Percentiles rank a stretch among this genome's conserved stretches.
Evolutionary conservation across 768 basidiomycete genomes (phyloP).

Genomic region (Rhodosporidiobolus odoratus): DNA sequence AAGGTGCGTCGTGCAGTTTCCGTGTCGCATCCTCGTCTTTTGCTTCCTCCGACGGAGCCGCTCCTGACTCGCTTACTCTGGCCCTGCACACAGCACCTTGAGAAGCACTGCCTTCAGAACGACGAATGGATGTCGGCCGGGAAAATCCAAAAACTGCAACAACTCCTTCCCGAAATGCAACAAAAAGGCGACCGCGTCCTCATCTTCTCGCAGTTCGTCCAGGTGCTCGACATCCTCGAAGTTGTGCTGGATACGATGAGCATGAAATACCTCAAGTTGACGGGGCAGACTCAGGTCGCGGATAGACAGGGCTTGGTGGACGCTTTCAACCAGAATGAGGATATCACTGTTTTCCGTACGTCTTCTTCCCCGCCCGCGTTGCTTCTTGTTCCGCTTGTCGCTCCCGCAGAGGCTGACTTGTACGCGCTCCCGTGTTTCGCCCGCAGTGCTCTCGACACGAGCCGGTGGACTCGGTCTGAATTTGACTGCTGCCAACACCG

Average conservation of each 20-base stretch:
- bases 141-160: slow-evolving; percentile 70
- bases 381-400: slow-evolving; percentile 57
- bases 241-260: slow-evolving; percentile 66
- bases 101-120: slow-evolving; percentile 65
- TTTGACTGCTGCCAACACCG: slow-evolving; percentile 87
- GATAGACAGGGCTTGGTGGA: slow-evolving; percentile 89
- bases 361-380: slow-evolving; percentile 44
- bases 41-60: too few species aligned
- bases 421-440: not conserved
- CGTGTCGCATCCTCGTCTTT: not conserved
- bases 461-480: slow-evolving; percentile 97
- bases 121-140: slow-evolving; percentile 78
- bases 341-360: slow-evolving; percentile 74
- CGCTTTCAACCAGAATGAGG: slow-evolving; percentile 82
- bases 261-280: slow-evolving; percentile 74
- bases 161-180: slow-evolving; percentile 63
- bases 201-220: slow-evolving; percentile 96
- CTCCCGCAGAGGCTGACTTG: too few species aligned
- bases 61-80: slow-evolving; percentile 5
- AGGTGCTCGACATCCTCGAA: slow-evolving; percentile 89
- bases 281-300: slow-evolving; percentile 89
- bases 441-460: slow-evolving; percentile 68
- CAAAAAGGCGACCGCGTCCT: slow-evolving; percentile 71
- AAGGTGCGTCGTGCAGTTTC: slow-evolving; percentile 57
- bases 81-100: slow-evolving; percentile 55